Base-by-base conservation (phyloP, 2,329 filamentous ascomycete genomes). In the Penicillium sp. region DNA sequence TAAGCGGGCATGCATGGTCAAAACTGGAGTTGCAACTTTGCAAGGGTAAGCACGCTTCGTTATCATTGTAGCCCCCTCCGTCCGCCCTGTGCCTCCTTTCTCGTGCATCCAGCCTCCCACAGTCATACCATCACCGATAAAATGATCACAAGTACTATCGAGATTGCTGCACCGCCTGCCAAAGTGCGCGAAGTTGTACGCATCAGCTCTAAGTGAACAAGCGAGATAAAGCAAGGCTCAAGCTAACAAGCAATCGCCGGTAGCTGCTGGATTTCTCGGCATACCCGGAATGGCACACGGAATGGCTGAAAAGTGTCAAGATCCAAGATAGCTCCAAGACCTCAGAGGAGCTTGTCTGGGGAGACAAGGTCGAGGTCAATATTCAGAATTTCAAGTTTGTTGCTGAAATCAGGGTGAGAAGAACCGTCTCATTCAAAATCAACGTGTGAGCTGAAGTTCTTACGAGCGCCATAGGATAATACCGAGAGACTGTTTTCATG, bases 171-270 rank as follows among this genome's bases (percentile, higher is more conserved):
- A 3, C 51, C 60, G 4, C 61, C 61, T 12, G 39, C 58, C 3
- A 63, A 58, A 43, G 62, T 63, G 52, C 62, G 61, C n/a, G 60
- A 63, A 29, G 49, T 62, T 27, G 62, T 64, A 59, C 18, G 56
- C 59, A 28, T 16, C 18, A 9, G 11, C 18, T 12, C 12, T 12
- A 3, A 16, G 2, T 13, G 2, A 25, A 25, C 3, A 14, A 9
- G 19, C 34, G 6, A 16, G 14, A 22, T 11, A 3, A 29, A 29
- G n/a, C n/a, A n/a, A n/a, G n/a, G n/a, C n/a, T 16, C 30, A n/a
- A 13, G 9, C 13, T 28, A 11, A 14, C 38, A 38, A 43, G 5
- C 27, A 18, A 30, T 11, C 28, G 30, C 11, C 16, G 9, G 18
- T 25, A 64, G 61, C 46, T 63, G 3, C 60, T 64, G 27, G 52